Evolutionary conservation across 805 yeast species (phyloP).

Genomic region (Kodamaea laetipori): DNA sequence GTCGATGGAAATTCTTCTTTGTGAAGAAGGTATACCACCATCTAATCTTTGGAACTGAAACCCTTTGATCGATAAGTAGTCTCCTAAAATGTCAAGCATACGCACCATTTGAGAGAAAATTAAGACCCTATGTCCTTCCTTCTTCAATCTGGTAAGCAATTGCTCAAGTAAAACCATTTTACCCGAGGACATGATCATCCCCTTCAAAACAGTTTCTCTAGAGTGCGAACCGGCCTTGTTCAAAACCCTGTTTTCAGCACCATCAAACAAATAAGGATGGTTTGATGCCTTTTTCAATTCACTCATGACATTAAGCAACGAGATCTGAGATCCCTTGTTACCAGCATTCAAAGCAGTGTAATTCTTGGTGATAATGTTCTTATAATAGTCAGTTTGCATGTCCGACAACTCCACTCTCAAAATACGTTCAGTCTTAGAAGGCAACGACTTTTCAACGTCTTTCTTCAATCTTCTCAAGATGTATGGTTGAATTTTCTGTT

Average conservation of each 20-base stretch:
- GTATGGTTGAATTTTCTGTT: conserved; percentile 83
- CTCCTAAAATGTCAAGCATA: conserved; percentile 92
- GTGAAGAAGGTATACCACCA: conserved; percentile 94
- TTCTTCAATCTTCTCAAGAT: conserved; percentile 91
- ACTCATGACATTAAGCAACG: conserved; percentile 87
- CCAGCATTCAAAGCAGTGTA: conserved; percentile 91
- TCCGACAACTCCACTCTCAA: conserved; percentile 94
- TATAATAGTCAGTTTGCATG: conserved; percentile 91
- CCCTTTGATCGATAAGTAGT: conserved; percentile 85
- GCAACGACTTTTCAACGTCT: conserved; percentile 95
- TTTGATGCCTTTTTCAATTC: conserved; percentile 96
- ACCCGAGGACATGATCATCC: conserved; percentile 96
- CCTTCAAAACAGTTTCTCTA: conserved; percentile 81
- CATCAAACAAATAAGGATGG: conserved; percentile 94
- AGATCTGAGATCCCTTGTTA: conserved; percentile 74
- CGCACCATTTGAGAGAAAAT: conserved; percentile 98
- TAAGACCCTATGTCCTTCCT: conserved; percentile 94
- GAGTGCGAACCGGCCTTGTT: conserved; percentile 59
- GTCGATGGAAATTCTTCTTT: conserved; percentile 91
- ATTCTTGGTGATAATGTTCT: conserved; percentile 89
- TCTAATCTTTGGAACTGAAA: conserved; percentile 88
- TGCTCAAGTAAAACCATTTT: conserved; percentile 96
- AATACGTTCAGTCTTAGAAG: conserved; percentile 94
- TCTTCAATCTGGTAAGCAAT: conserved; percentile 74
- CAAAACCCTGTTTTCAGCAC: conserved; percentile 82